phyloP scores from a whole-genome alignment of 2,329 filamentous ascomycete genomes.

The Cladophialophora bantiana region DNA sequence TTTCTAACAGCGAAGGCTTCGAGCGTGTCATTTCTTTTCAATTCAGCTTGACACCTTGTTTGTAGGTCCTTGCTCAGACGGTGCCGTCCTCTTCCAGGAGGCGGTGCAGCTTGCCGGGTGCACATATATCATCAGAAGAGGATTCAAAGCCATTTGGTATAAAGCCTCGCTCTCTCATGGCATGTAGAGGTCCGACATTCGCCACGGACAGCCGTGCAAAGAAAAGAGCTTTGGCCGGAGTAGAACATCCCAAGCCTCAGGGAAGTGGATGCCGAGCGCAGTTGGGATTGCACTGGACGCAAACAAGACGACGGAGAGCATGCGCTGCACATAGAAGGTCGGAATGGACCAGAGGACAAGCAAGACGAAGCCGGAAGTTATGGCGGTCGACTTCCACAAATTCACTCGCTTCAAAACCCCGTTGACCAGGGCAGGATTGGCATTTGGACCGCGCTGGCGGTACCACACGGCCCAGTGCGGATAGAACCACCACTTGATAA shows the following conservation, averaged over 20 bases:
- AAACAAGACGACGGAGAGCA: slow-evolving; percentile 21
- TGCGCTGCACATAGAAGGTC: slow-evolving; percentile 20
- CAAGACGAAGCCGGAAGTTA: slow-evolving; percentile 19
- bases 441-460: slow-evolving; percentile 22
- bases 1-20: too few relatives aligned
- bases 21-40: too few relatives aligned
- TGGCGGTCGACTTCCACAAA: slow-evolving; percentile 23
- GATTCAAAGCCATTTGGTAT: too few relatives aligned
- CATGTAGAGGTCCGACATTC: slow-evolving; percentile 12
- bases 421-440: slow-evolving; percentile 12
- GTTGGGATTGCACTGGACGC: not conserved
- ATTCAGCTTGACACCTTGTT: too few relatives aligned
- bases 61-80: too few relatives aligned
- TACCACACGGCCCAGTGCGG: slow-evolving; percentile 30
- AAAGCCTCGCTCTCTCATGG: slow-evolving; percentile 2
- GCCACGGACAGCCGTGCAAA: slow-evolving; percentile 13
- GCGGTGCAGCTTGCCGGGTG: too few relatives aligned
- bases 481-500: slow-evolving; percentile 32
- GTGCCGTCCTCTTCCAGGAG: too few relatives aligned
- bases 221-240: slow-evolving; percentile 24
- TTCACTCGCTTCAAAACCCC: slow-evolving; percentile 6
- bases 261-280: not conserved
- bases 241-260: not conserved
- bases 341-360: slow-evolving; percentile 24
- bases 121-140: too few relatives aligned